Conservation (phyloP, 1,284 basidiomycete genomes). For the Sutorius eximius region DNA sequence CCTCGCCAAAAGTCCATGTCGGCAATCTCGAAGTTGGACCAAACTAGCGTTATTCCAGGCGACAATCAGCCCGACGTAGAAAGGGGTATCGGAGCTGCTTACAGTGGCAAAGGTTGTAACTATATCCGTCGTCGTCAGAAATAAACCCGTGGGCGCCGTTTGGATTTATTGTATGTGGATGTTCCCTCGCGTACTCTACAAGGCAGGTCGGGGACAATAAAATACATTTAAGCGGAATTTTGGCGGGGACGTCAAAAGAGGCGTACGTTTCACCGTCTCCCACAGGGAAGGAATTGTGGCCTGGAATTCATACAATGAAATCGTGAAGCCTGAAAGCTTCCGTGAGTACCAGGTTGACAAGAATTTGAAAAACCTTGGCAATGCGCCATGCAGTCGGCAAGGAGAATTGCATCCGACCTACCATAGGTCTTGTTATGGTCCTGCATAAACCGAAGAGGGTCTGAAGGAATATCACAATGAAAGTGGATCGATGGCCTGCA, state of each 20-base stretch:
- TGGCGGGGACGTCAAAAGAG: not conserved
- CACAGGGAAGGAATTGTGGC: slow-evolving; percentile 80
- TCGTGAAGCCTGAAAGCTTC: slow-evolving; percentile 60
- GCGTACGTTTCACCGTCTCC: slow-evolving; percentile 63
- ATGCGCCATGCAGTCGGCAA: not conserved
- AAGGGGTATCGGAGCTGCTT: slow-evolving; percentile 31
- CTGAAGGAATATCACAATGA: slow-evolving; percentile 76
- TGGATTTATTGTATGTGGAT: slow-evolving; percentile 66
- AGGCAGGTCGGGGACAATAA: slow-evolving; percentile 35
- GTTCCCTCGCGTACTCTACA: slow-evolving; percentile 39
- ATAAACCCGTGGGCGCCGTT: slow-evolving; percentile 75
- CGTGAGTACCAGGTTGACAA: not conserved
- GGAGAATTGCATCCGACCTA: slow-evolving; percentile 26
- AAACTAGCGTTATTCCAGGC: slow-evolving; percentile 44
- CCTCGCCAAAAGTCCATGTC: slow-evolving; percentile 81
- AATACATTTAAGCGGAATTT: not conserved
- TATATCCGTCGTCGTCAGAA: slow-evolving; percentile 65
- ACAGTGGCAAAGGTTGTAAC: slow-evolving; percentile 84
- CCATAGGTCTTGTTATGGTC: slow-evolving; percentile 75
- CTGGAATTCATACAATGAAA: slow-evolving; percentile 77
- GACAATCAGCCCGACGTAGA: not conserved
- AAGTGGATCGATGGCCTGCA: slow-evolving; percentile 67
- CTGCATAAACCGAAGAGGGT: slow-evolving; percentile 80
- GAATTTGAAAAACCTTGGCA: not conserved
- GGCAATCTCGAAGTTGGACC: slow-evolving; percentile 87